Percentiles rank a stretch among this genome's conserved stretches.
phyloP scores from a whole-genome alignment of 23 red algal genomes.

The Gracilaria vermiculophylla region DNA sequence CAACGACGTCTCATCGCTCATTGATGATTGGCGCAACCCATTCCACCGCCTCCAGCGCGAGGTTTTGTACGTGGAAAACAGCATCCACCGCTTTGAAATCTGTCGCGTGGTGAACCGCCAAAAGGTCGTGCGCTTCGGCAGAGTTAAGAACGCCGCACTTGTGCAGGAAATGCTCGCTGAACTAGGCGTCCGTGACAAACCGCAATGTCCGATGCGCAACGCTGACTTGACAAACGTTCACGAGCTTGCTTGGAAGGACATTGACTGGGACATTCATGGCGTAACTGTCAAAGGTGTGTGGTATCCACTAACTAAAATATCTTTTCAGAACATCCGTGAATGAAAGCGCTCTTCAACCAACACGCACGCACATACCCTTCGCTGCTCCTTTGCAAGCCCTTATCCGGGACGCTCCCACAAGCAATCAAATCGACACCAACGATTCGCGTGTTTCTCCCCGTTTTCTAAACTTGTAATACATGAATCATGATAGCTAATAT shows the following conservation, averaged over 20 bases:
- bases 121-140: not conserved
- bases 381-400: too few relatives aligned
- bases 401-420: too few relatives aligned
- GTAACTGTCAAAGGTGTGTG: conserved; percentile 35
- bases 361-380: too few relatives aligned
- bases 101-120: not conserved
- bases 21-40: not conserved
- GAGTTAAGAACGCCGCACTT: not conserved
- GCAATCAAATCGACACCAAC: too few relatives aligned
- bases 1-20: not conserved
- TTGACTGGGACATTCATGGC: conserved; percentile 31
- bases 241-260: conserved; percentile 19
- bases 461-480: too few relatives aligned
- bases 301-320: conserved; percentile 32
- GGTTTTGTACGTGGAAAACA: conserved; percentile 50
- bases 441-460: too few relatives aligned
- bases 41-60: conserved; percentile 1
- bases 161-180: not conserved
- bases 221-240: conserved; percentile 10
- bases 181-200: not conserved
- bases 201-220: not conserved
- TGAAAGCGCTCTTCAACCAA: not conserved
- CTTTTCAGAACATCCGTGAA: not conserved
- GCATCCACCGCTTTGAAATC: conserved; percentile 21
- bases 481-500: too few relatives aligned